Evolutionary conservation across 345 rosid genomes (phyloP).

Genomic region (Stellera chamaejasme): DNA sequence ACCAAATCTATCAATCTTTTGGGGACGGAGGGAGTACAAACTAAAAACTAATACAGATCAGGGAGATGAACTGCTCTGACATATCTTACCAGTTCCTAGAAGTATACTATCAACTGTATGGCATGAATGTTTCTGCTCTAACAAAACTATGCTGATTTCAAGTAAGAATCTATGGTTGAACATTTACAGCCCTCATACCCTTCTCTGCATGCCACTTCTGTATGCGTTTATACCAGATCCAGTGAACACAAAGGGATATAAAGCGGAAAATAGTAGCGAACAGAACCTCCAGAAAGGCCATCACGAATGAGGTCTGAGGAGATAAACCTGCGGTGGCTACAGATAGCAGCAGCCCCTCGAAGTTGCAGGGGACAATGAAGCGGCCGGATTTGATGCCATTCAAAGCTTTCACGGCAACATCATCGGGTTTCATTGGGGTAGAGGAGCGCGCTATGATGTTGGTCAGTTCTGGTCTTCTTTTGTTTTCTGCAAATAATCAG

Average conservation of each 20-base stretch:
- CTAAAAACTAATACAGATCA: too few species aligned
- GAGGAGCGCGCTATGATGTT: slow-evolving; percentile 50
- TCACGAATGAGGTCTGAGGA: slow-evolving; percentile 61
- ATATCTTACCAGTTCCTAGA: too few species aligned
- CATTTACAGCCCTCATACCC: slow-evolving; percentile 8
- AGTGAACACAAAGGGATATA: slow-evolving; percentile 45
- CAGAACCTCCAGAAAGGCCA: slow-evolving; percentile 73
- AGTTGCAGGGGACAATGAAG: slow-evolving; percentile 67
- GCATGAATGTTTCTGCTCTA: too few species aligned
- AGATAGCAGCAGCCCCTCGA: slow-evolving; percentile 52
- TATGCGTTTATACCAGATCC: slow-evolving; percentile 73
- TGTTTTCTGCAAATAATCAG: slow-evolving; percentile 41
- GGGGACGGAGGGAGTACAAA: too few species aligned
- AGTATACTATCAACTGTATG: too few species aligned
- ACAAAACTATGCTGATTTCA: slow-evolving; percentile 2
- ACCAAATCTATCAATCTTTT: too few species aligned
- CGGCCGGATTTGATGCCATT: slow-evolving; percentile 63
- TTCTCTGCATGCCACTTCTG: slow-evolving; percentile 33
- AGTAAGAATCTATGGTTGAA: too few species aligned
- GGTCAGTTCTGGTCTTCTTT: slow-evolving; percentile 55
- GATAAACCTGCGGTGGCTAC: slow-evolving; percentile 67
- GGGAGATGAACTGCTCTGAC: too few species aligned
- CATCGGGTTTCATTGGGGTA: slow-evolving; percentile 64
- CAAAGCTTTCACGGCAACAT: slow-evolving; percentile 65
- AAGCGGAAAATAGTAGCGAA: slow-evolving; percentile 41